Base-by-base conservation (phyloP, 495 filamentous ascomycete species). In the Daldinia childiae region DNA sequence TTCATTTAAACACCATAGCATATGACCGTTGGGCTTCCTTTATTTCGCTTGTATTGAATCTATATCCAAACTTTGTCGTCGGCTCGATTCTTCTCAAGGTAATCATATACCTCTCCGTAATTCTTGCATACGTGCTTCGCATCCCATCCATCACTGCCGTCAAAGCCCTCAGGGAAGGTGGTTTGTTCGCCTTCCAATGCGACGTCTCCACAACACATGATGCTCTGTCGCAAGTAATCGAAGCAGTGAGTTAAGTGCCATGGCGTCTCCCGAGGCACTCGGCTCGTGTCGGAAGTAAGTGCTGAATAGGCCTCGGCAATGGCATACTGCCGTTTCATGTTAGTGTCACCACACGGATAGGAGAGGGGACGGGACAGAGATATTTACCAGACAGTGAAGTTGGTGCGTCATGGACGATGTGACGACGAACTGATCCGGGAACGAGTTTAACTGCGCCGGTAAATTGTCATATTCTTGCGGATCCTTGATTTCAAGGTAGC, bases 331-430 rank as follows among this genome's bases (percentile, higher is more conserved):
- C 2, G n/a, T 2, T 43, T 38, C 0, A 43, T 17, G 26, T 48
- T 34, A 58, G 17, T 11, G 34, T 14, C 12, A 1, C 34, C 45
- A 19, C 32, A 19, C 15, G 15, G 34, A 19, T 4, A 38, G 17
- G 34, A 48, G 6, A 57, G 8, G 38, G 15, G 38, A 5, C 9
- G 17, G 56, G 17, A 30, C 12, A 52, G 48, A 26, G 17, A 11
- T 39, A 55, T 27, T 34, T 74, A 77, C 76, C 66, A 85, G 69
- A 66, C 83, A 85, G 69, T 85, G 83, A 4, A 85, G 74, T 58
- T 85, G 83, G 62, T 85, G 82, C 15, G 83, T 85, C 67, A 83
- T 79, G 14, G 82, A 83, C 0, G 83, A 83, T 6, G 83, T 85
- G 72, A 83, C 83, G 27, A 82, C 82, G 30, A 77, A 80, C 32